phyloP scores from a whole-genome alignment of 306 rosid genomes.

The Myrica gale region DNA sequence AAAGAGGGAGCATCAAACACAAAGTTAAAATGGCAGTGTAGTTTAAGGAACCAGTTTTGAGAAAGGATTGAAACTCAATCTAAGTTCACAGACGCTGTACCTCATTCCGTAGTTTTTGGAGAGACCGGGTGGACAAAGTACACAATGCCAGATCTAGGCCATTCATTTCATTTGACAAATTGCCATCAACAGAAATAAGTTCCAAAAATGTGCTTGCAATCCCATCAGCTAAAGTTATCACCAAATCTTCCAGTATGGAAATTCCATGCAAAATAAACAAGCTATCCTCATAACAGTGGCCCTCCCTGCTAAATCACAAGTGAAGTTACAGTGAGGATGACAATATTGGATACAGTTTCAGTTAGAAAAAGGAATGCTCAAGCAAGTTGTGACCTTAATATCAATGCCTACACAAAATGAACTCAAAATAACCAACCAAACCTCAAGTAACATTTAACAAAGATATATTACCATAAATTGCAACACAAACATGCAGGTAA shows the following conservation, averaged over 20 bases:
- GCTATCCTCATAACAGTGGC: slow-evolving; percentile 51
- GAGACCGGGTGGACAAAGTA: slow-evolving; percentile 78
- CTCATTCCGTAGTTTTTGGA: slow-evolving; percentile 93
- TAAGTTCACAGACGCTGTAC: slow-evolving; percentile 28
- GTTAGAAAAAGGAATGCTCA: not conserved
- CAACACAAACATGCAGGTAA: not conserved
- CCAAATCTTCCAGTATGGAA: slow-evolving; percentile 88
- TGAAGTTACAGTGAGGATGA: slow-evolving; percentile 28
- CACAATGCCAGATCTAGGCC: slow-evolving; percentile 62
- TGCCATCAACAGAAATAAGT: slow-evolving; percentile 87
- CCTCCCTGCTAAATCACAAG: slow-evolving; percentile 50
- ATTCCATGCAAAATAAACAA: slow-evolving; percentile 65
- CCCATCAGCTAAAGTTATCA: slow-evolving; percentile 79
- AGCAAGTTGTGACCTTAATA: not conserved
- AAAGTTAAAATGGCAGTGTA: not conserved
- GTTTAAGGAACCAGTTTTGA: not conserved
- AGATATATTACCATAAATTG: not conserved
- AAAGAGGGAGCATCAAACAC: not conserved
- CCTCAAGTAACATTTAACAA: not conserved
- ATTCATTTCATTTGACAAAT: slow-evolving; percentile 59
- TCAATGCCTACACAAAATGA: slow-evolving; percentile 14
- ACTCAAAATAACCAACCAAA: slow-evolving; percentile 17
- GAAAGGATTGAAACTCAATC: not conserved
- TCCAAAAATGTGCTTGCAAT: slow-evolving; percentile 79
- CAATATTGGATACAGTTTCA: not conserved